These are phyloP conservation scores for Phytophthora fragariaefolia DNA, from an alignment of 352 stramenopile genomes.

Conservation along the genomic window DNA sequence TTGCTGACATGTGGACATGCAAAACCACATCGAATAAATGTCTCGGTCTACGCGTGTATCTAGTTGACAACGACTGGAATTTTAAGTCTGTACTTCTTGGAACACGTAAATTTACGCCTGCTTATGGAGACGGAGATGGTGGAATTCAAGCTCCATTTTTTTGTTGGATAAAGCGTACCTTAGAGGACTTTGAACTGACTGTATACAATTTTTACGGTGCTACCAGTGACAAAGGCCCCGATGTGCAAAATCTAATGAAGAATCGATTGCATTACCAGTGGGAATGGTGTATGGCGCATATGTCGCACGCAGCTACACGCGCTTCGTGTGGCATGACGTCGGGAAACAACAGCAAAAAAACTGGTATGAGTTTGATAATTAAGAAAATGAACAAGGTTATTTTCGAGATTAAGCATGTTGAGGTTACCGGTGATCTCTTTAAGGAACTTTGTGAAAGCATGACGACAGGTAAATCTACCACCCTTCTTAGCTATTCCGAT, in stretches of 20 bases:
- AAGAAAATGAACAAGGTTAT: background rate
- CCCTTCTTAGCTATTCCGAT: background rate
- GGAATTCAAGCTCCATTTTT: background rate
- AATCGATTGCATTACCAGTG: background rate
- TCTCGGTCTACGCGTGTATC: background rate
- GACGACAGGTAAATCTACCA: background rate
- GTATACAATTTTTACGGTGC: background rate
- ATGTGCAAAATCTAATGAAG: no score
- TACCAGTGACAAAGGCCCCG: background rate
- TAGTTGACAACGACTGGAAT: background rate
- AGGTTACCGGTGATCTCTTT: background rate
- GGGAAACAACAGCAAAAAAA: background rate
- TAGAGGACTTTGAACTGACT: background rate
- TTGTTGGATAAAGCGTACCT: background rate
- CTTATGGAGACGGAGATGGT: background rate
- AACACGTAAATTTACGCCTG: background rate
- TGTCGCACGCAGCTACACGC: background rate
- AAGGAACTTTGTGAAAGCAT: background rate
- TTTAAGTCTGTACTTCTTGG: background rate
- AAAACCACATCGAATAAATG: background rate
- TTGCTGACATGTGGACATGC: background rate
- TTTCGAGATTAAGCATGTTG: background rate
- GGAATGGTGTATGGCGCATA: background rate
- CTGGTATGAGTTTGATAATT: background rate
- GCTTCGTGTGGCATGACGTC: background rate